Conservation (phyloP, 2,329 filamentous ascomycete species). For the Oidium heveae region DNA sequence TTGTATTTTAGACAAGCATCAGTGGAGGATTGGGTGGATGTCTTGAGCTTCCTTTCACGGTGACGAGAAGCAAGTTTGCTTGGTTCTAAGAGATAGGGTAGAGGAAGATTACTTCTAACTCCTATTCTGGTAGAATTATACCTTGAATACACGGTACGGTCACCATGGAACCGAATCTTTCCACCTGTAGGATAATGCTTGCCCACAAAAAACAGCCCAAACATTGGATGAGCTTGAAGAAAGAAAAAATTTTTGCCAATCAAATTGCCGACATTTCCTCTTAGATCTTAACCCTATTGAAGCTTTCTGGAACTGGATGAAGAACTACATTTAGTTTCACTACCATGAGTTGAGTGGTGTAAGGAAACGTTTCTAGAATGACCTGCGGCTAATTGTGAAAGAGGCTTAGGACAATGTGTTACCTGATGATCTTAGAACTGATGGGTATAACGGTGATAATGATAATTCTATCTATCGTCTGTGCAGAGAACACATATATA, state of each 20-base stretch:
- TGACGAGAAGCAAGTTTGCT: neutral
- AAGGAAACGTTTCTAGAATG: conserved; percentile 3
- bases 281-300: conserved; percentile 7
- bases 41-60: neutral
- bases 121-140: neutral
- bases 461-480: no score
- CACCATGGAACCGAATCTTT: neutral
- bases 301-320: conserved; percentile 5
- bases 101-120: neutral
- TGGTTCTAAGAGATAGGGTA: neutral
- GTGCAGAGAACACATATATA: no score
- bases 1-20: neutral
- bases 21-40: neutral
- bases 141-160: neutral
- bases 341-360: conserved; percentile 1
- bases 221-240: neutral
- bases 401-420: conserved; percentile 6
- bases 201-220: neutral
- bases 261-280: conserved; percentile 4
- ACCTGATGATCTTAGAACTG: conserved; percentile 1
- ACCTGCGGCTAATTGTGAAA: conserved; percentile 2
- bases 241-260: conserved; percentile 1
- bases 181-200: no score
- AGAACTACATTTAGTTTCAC: conserved; percentile 6
- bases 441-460: conserved; percentile 2